Base-by-base conservation (phyloP, 352 stramenopile genomes). In the Phytophthora boehmeriae region DNA sequence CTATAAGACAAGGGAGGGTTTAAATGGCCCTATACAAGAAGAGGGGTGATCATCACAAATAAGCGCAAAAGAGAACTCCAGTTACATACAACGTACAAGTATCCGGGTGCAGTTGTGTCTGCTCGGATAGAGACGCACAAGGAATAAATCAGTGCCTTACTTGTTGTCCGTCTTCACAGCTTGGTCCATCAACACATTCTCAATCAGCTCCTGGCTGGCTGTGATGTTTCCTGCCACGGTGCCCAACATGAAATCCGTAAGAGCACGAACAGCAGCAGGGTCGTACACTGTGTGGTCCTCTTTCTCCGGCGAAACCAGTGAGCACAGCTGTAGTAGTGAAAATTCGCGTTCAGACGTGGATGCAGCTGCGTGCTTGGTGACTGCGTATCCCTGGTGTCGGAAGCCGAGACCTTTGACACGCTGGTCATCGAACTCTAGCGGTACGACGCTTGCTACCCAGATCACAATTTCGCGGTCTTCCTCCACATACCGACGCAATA, bases 221-320 rank as follows among this genome's bases (percentile, higher is more conserved):
- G 73, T 78, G 36, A 85, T 74, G 25, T 73, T 88, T 9, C 71
- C 73, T 39, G 74, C 68, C 14, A 77, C 71, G 14, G 72, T 74
- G 49, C 75, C 74, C 35, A 88, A 60, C 63, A 84, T 80, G 42
- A 88, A 83, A 47, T 88, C 71, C 14, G 75, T 88, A 23, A 88
- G 52, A 5, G 73, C 70, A 52, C 71, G 70, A 13, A 88, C 73
- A 44, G 74, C 78, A 13, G 58, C 63, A 19, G 64, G 61, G 30
- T 80, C 68, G 47, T 75, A 76, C 8, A 73, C 64, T 2, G 65
- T 67, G 22, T 78, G 66, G 16, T 78, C 61, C 22, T 86, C 68
- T 13, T 75, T 73, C 45, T 80, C 73, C 2, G 78, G 75, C 16
- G 59, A 67, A 25, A 79, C 73, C 17, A 79, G 38, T 10, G 68